Conservation (phyloP, 2,329 filamentous ascomycete species). For the Aspergillus costaricaensis region DNA sequence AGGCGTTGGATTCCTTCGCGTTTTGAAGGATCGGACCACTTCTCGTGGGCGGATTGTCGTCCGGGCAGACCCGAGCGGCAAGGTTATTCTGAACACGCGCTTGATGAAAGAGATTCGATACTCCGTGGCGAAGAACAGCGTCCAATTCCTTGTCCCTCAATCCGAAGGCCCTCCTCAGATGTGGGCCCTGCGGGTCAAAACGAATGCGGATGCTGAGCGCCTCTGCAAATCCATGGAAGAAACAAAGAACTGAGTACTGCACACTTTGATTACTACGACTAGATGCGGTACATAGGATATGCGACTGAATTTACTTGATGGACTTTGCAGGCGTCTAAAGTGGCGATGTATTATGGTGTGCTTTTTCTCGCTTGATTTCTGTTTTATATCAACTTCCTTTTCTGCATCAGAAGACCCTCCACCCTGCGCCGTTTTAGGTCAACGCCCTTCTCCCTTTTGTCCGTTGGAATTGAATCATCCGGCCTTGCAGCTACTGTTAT, state of each 20-base stretch:
- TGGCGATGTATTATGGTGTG: constrained; percentile 22
- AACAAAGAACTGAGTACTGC: constrained; percentile 20
- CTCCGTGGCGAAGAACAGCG: constrained; percentile 54
- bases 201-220: constrained; percentile 16
- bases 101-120: constrained; percentile 66
- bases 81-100: constrained; percentile 70
- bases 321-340: constrained; percentile 8
- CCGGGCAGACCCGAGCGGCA: constrained; percentile 73
- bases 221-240: constrained; percentile 23
- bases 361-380: constrained; percentile 11
- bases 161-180: constrained; percentile 64
- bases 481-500: neutral
- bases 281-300: constrained; percentile 17
- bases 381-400: constrained; percentile 4
- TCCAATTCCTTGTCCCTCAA: constrained; percentile 50
- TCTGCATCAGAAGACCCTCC: neutral
- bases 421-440: neutral
- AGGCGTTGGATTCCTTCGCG: constrained; percentile 69
- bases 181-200: constrained; percentile 71
- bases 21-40: constrained; percentile 73
- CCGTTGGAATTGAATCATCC: neutral
- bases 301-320: constrained; percentile 15
- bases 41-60: constrained; percentile 68
- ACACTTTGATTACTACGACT: constrained; percentile 10
- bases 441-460: constrained; percentile 16